These are phyloP conservation scores for Zychaea mexicana DNA, from an alignment of 371 early-diverging fungal genomes.

Conservation along the genomic window DNA sequence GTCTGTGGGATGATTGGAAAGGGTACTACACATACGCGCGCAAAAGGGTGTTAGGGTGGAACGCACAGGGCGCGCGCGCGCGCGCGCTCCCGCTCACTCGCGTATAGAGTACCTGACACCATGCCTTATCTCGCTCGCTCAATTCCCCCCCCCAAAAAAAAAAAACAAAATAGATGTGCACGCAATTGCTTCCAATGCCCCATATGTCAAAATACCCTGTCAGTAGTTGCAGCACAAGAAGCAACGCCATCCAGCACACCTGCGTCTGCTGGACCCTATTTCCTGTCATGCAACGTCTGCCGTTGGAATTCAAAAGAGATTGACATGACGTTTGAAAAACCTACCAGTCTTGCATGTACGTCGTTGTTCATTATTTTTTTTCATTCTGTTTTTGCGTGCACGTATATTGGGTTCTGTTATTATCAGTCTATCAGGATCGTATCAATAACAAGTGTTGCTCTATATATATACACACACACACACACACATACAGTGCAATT, in stretches of 20 bases:
- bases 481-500: conserved; percentile 68
- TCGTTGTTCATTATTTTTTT: too few relatives aligned
- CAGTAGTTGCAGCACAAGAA: conserved; percentile 76
- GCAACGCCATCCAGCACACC: conserved; percentile 26
- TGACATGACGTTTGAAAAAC: conserved; percentile 86
- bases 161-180: conserved; percentile 87
- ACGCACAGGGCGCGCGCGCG: not conserved
- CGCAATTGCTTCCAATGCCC: conserved; percentile 96
- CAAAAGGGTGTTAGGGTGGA: not conserved
- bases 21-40: too few relatives aligned
- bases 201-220: conserved; percentile 80
- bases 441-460: too few relatives aligned
- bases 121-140: too few relatives aligned
- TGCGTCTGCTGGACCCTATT: conserved; percentile 51
- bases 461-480: too few relatives aligned
- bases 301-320: conserved; percentile 92
- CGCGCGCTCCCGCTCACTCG: too few relatives aligned
- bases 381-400: too few relatives aligned
- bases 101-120: too few relatives aligned
- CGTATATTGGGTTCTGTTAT: too few relatives aligned
- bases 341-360: conserved; percentile 87
- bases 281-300: conserved; percentile 84
- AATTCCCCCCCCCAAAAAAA: too few relatives aligned
- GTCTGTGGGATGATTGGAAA: too few relatives aligned
- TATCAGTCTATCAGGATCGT: too few relatives aligned